These are phyloP conservation scores for Scolecobasidium constrictum DNA, from an alignment of 2,329 filamentous ascomycete genomes.

Conservation along the genomic window DNA sequence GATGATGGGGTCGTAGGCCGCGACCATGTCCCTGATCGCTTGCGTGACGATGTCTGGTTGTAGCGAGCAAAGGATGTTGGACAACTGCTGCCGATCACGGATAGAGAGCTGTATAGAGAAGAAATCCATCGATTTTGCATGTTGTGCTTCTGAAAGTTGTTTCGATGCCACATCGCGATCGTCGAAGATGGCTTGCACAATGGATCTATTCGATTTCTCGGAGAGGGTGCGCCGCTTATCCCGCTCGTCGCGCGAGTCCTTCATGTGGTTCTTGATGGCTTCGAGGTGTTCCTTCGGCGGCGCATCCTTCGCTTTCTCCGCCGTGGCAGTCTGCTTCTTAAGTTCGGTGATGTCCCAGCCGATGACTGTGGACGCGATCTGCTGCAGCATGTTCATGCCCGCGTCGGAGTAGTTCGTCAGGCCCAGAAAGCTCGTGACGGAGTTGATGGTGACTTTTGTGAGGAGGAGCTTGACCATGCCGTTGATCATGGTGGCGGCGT, in stretches of 20 bases:
- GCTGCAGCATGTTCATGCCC: slow-evolving; percentile 70
- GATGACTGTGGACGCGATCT: slow-evolving; percentile 63
- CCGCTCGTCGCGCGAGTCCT: slow-evolving; percentile 40
- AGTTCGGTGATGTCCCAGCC: slow-evolving; percentile 65
- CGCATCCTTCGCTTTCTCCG: slow-evolving; percentile 50
- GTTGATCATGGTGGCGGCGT: slow-evolving; percentile 72
- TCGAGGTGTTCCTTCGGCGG: slow-evolving; percentile 51
- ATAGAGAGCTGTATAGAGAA: slow-evolving; percentile 60
- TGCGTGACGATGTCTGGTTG: slow-evolving; percentile 64
- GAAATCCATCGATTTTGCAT: slow-evolving; percentile 56
- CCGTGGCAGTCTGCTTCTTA: slow-evolving; percentile 50
- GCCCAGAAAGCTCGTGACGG: slow-evolving; percentile 70
- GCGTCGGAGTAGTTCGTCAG: slow-evolving; percentile 60
- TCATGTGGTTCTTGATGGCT: slow-evolving; percentile 35
- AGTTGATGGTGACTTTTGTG: slow-evolving; percentile 65
- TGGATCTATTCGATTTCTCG: slow-evolving; percentile 43
- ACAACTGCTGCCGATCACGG: slow-evolving; percentile 62
- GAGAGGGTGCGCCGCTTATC: slow-evolving; percentile 49
- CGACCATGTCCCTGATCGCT: slow-evolving; percentile 51
- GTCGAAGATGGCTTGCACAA: slow-evolving; percentile 55
- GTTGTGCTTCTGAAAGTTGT: slow-evolving; percentile 47
- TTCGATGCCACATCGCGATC: slow-evolving; percentile 34
- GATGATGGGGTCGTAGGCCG: slow-evolving; percentile 65
- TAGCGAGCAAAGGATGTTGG: slow-evolving; percentile 53
- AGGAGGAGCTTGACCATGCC: slow-evolving; percentile 62